Evolutionary conservation across 495 filamentous ascomycete genomes (phyloP).

Genomic region (Aspergillus biplanus): DNA sequence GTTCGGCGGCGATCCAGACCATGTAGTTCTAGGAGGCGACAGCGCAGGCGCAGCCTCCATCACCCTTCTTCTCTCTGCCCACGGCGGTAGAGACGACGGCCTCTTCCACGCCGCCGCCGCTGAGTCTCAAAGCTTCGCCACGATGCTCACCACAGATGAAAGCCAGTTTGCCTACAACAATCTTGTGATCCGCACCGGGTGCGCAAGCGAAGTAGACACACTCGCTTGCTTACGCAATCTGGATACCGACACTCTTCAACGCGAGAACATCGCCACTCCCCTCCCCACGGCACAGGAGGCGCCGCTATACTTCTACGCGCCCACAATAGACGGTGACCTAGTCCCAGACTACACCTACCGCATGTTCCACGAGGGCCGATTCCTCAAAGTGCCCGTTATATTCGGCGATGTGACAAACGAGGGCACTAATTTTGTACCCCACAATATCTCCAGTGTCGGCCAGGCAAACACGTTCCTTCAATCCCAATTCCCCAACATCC

Average conservation of each 20-base stretch:
- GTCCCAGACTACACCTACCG: conserved; percentile 62
- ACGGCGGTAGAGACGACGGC: conserved; percentile 55
- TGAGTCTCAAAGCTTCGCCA: conserved; percentile 68
- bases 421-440: conserved; percentile 66
- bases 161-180: conserved; percentile 69
- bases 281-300: conserved; percentile 52
- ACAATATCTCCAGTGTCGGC: conserved; percentile 46
- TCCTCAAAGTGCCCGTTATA: conserved; percentile 70
- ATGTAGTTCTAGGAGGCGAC: conserved; percentile 72
- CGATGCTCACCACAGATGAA: conserved; percentile 59
- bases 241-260: conserved; percentile 52
- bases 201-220: conserved; percentile 47
- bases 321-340: conserved; percentile 62
- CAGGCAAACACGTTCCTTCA: conserved; percentile 58
- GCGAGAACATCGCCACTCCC: conserved; percentile 54
- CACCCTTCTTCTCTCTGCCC: conserved; percentile 67
- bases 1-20: conserved; percentile 75
- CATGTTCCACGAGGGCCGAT: conserved; percentile 59
- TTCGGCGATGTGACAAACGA: conserved; percentile 75
- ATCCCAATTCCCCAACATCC: conserved; percentile 65
- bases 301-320: conserved; percentile 64
- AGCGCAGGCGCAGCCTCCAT: conserved; percentile 72
- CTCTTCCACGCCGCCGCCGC: conserved; percentile 67
- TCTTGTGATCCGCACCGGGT: conserved; percentile 60
- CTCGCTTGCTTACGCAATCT: conserved; percentile 62